Evolutionary conservation across 495 filamentous ascomycete species (phyloP), one percentile per base, ranked within the genome.

Genomic region (Opeltia flavorubescens): DNA sequence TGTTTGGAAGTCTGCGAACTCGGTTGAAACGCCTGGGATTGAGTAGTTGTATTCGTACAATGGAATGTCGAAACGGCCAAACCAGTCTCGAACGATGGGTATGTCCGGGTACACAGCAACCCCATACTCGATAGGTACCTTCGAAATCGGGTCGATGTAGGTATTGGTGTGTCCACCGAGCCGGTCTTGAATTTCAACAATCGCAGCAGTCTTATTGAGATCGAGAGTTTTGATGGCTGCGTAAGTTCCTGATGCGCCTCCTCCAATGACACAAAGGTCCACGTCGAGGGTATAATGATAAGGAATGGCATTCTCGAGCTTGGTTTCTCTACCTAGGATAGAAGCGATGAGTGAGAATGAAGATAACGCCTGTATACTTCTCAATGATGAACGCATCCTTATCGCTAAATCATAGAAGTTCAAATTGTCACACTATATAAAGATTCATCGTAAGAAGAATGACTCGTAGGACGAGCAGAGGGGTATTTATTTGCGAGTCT

Each of bases 241-340:
- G 50, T 70, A 69, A 21, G 68, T 60, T 35, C 68, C 69, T 0
- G 68, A 60, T 21, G 63, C 64, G 35, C 69, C 68, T 23, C 69
- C 68, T 27, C 70, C 67, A 26, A 74, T 54, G 42, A 74, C 60
- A 40, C 51, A 65, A 40, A 71, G 62, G 53, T 67, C 64, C 30
- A 48, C 25, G 7, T 40, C 21, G 35, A 52, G 20, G 18, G 46
- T 46, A 30, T 55, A 38, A 13, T 27, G 9, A 5, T 44, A 31
- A n/a, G 36, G 23, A n/a, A n/a, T n/a, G n/a, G n/a, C n/a, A n/a
- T n/a, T n/a, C n/a, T n/a, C n/a, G n/a, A n/a, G n/a, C n/a, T n/a
- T n/a, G n/a, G n/a, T n/a, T n/a, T n/a, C n/a, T n/a, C n/a, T n/a
- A n/a, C n/a, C n/a, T n/a, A n/a, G n/a, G n/a, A n/a, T n/a, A n/a